Conservation (phyloP, 2,329 filamentous ascomycete genomes). For the Xylaria sp. region DNA sequence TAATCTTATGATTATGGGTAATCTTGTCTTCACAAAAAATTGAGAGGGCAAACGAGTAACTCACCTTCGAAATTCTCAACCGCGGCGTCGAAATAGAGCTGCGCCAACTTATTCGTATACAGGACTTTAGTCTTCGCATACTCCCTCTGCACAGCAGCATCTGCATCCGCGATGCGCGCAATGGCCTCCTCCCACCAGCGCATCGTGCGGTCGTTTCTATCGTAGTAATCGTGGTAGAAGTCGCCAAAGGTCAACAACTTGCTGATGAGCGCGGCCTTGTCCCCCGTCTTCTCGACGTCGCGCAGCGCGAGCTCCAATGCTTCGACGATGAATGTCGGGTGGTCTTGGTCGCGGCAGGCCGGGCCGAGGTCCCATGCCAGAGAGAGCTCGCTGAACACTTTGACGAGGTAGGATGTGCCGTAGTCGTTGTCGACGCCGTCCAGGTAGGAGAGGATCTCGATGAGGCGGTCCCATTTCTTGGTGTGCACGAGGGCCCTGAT, state of each 20-base stretch:
- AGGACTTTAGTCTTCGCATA: neutral
- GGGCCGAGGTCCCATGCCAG: neutral
- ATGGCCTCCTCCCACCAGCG: constrained; percentile 11
- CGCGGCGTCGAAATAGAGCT: constrained; percentile 5
- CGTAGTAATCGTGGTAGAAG: constrained; percentile 7
- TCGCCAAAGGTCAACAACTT: constrained; percentile 3
- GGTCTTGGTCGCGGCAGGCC: neutral
- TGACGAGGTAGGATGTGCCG: neutral
- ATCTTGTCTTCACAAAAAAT: neutral
- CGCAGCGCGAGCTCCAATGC: constrained; percentile 4
- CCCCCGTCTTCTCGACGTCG: constrained; percentile 1
- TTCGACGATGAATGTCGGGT: neutral
- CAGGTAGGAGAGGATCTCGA: neutral
- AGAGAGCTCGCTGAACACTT: neutral
- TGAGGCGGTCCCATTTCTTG: neutral
- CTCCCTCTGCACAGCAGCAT: neutral
- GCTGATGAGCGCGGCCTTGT: neutral
- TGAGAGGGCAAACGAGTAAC: too few relatives aligned
- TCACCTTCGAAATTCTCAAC: constrained; percentile 7
- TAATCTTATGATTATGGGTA: too few relatives aligned
- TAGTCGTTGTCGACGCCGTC: neutral
- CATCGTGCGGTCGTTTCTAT: neutral
- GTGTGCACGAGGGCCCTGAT: neutral
- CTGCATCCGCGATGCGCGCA: neutral
- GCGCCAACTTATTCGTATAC: constrained; percentile 6